Evolutionary conservation across 179 eudicot genomes (phyloP).

Genomic region (Patellifolia procumbens): DNA sequence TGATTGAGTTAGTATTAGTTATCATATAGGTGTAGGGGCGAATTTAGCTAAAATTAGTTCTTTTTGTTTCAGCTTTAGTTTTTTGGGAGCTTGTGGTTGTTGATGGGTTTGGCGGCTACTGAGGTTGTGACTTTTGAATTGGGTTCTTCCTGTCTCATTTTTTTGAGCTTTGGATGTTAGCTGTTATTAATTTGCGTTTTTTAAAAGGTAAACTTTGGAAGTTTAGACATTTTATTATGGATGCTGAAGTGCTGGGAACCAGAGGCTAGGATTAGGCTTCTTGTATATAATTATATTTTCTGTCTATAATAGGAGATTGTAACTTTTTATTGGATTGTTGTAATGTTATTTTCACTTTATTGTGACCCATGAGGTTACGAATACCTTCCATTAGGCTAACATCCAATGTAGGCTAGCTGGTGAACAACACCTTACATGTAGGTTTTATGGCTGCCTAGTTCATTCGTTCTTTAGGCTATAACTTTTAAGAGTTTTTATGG

Average conservation of each 20-base stretch:
- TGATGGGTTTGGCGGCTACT: not conserved
- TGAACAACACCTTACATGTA: not conserved
- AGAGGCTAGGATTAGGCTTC: not conserved
- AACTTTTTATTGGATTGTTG: no score
- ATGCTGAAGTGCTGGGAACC: not conserved
- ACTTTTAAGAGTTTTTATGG: not conserved
- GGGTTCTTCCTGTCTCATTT: not conserved
- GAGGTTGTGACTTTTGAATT: not conserved
- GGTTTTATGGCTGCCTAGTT: not conserved
- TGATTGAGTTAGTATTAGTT: not conserved
- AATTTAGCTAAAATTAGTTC: not conserved
- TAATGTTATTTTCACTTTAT: not conserved
- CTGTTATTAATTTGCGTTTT: not conserved
- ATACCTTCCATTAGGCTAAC: not conserved
- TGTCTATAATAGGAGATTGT: not conserved
- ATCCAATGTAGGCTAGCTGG: not conserved
- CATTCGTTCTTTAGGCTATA: not conserved
- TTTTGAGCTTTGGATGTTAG: not conserved
- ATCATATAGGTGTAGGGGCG: not conserved
- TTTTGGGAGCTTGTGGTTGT: not conserved
- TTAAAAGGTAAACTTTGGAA: not conserved
- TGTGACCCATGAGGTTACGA: not conserved
- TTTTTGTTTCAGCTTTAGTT: not conserved
- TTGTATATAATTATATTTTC: not conserved
- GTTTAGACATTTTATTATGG: not conserved